Evolutionary conservation across 2,329 filamentous ascomycete genomes (phyloP).

Genomic region (Pseudogymnoascus sp.): DNA sequence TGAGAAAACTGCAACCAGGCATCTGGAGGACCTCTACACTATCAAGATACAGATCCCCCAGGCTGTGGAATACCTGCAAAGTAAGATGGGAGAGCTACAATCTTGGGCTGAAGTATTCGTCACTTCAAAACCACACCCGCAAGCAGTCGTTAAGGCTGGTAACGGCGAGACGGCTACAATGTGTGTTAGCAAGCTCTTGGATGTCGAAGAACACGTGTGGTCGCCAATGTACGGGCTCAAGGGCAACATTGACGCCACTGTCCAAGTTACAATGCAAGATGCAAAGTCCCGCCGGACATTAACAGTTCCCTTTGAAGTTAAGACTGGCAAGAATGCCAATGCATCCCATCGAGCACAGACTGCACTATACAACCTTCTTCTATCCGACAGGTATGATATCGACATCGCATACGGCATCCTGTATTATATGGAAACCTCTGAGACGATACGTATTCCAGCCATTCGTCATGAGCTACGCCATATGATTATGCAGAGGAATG

Average conservation of each 20-base stretch:
- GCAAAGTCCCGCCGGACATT: slow-evolving; percentile 51
- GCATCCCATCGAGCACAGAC: slow-evolving; percentile 86
- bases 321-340: slow-evolving; percentile 81
- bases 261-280: slow-evolving; percentile 76
- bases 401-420: slow-evolving; percentile 83
- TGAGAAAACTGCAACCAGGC: slow-evolving; percentile 59
- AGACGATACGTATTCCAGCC: slow-evolving; percentile 75
- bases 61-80: slow-evolving; percentile 70
- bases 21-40: slow-evolving; percentile 83
- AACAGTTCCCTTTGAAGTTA: slow-evolving; percentile 89
- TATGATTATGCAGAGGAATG: slow-evolving; percentile 94
- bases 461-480: slow-evolving; percentile 83
- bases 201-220: slow-evolving; percentile 97
- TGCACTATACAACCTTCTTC: slow-evolving; percentile 80
- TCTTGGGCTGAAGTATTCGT: slow-evolving; percentile 81
- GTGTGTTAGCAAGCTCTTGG: slow-evolving; percentile 86
- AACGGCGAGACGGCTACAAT: slow-evolving; percentile 69
- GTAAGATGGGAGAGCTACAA: slow-evolving; percentile 74
- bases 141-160: slow-evolving; percentile 70
- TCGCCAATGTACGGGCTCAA: slow-evolving; percentile 96
- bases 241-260: slow-evolving; percentile 94
- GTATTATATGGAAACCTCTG: slow-evolving; percentile 90
- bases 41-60: slow-evolving; percentile 67
- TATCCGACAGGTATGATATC: slow-evolving; percentile 92
- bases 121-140: slow-evolving; percentile 54